Conservation (phyloP, 352 stramenopile species). For the Phytophthora aleatoria region DNA sequence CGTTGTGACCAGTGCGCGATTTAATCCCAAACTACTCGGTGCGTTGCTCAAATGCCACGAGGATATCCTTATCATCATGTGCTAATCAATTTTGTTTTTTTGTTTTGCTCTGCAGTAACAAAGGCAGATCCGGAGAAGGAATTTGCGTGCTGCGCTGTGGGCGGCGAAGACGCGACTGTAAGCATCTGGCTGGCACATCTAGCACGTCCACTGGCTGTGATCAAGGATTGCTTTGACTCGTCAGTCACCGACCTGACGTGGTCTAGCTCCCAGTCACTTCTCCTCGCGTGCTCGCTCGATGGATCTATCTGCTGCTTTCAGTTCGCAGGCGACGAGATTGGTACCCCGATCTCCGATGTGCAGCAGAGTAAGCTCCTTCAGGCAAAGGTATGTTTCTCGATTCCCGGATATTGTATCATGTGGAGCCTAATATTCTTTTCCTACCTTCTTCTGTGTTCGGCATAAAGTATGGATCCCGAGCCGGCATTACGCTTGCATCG, state of each 20-base stretch:
- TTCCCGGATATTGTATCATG: neutral
- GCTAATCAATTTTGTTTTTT: slow-evolving; percentile 6
- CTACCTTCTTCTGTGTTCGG: neutral
- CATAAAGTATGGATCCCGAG: slow-evolving; percentile 78
- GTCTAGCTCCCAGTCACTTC: slow-evolving; percentile 56
- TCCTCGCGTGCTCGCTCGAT: slow-evolving; percentile 80
- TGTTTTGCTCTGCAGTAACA: slow-evolving; percentile 40
- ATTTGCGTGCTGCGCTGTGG: slow-evolving; percentile 85
- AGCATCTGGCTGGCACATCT: slow-evolving; percentile 88
- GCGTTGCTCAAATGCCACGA: slow-evolving; percentile 1
- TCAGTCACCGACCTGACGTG: slow-evolving; percentile 85
- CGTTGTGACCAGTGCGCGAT: slow-evolving; percentile 81
- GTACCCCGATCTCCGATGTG: slow-evolving; percentile 66
- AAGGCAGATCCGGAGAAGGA: slow-evolving; percentile 68
- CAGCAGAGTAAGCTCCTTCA: slow-evolving; percentile 84
- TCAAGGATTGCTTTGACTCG: slow-evolving; percentile 87
- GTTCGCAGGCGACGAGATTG: slow-evolving; percentile 69
- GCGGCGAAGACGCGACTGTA: slow-evolving; percentile 82
- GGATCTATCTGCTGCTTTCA: slow-evolving; percentile 87
- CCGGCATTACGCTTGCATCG: slow-evolving; percentile 78
- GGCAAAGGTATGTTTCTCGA: slow-evolving; percentile 51
- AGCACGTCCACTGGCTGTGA: slow-evolving; percentile 70
- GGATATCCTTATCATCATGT: neutral
- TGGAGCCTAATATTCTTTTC: slow-evolving; percentile 1
- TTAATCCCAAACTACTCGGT: slow-evolving; percentile 85